A percentile compares a stretch with the other conserved stretches of the same genome.
Conservation (phyloP, 1,139 yeast genomes). For the Scheffersomyces parashehatae region DNA sequence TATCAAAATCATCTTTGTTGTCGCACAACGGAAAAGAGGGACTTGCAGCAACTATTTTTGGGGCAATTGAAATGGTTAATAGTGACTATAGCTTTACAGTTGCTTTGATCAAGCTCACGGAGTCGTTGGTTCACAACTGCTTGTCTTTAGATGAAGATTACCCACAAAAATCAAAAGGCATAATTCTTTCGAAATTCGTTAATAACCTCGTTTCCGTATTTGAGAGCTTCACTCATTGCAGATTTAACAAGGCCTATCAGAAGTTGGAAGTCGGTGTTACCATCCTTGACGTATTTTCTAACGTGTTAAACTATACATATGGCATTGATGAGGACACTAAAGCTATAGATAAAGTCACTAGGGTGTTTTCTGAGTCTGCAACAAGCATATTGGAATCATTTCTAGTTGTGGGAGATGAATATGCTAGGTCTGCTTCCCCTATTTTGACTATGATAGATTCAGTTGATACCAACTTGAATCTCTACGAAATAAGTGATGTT, state of each 20-base stretch:
- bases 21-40: slow-evolving; percentile 73
- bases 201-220: slow-evolving; percentile 63
- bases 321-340: slow-evolving; percentile 49
- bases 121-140: slow-evolving; percentile 55
- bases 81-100: slow-evolving; percentile 70
- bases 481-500: slow-evolving; percentile 44
- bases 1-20: slow-evolving; percentile 65
- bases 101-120: slow-evolving; percentile 55
- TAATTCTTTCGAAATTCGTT: slow-evolving; percentile 56
- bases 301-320: slow-evolving; percentile 55
- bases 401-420: slow-evolving; percentile 51
- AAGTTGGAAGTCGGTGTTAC: slow-evolving; percentile 63
- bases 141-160: slow-evolving; percentile 38
- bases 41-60: slow-evolving; percentile 59
- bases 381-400: slow-evolving; percentile 58
- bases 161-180: slow-evolving; percentile 49
- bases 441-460: slow-evolving; percentile 53
- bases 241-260: slow-evolving; percentile 56
- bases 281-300: slow-evolving; percentile 56
- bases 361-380: slow-evolving; percentile 47
- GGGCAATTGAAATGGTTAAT: slow-evolving; percentile 70
- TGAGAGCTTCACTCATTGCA: slow-evolving; percentile 75
- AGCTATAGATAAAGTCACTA: slow-evolving; percentile 45
- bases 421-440: slow-evolving; percentile 57
- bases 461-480: slow-evolving; percentile 36